Evolutionary conservation across 768 basidiomycete species (phyloP), one percentile per base, ranked within the genome.

Genomic region (Tulasnella sp.): DNA sequence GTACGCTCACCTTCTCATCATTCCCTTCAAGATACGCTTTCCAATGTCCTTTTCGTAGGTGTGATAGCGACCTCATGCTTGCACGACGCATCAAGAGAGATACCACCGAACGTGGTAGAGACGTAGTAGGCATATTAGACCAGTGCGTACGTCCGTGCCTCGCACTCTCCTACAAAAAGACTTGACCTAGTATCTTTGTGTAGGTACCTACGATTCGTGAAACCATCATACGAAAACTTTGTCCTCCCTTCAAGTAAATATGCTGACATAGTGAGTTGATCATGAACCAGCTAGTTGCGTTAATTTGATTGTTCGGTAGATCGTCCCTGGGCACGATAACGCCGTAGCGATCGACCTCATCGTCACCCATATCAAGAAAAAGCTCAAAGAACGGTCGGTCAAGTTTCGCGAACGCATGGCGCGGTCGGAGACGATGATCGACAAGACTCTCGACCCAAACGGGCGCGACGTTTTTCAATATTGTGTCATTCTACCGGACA

Each of bases 61-160:
- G 85, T 59, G 92, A 98, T 67, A 84, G 92, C 6, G 96, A 99
- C 68, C 72, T 98, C 19, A 99, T 99, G 96, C 82, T 99, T 46
- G 90, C 94, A 1, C 80, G 96, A 57, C 80, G 96, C 36, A 84
- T 99, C 53, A 75, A 79, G 61, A 76, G 96, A 54, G 96, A 98
- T 65, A 79, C 88, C 15, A 78, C 81, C 63, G 92, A 99, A 67
- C 79, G 96, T 42, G 89, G 88, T 0, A 73, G 96, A 53, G 81
- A 75, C 55, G 83, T 97, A 0, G 81, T 82, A 3, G 93, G 94
- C 1, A 78, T 97, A 48, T 76, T 97, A 8, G 87, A 92, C 64
- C 92, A 96, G 84, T 88, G 63, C 59, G 77, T 62, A 46, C 15
- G 40, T 25, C 43, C 34, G 17, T 1, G 8, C 4, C 8, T 43